These are phyloP conservation scores for Leishmania tropica DNA, from an alignment of 208 protist genomes.

Conservation along the genomic window DNA sequence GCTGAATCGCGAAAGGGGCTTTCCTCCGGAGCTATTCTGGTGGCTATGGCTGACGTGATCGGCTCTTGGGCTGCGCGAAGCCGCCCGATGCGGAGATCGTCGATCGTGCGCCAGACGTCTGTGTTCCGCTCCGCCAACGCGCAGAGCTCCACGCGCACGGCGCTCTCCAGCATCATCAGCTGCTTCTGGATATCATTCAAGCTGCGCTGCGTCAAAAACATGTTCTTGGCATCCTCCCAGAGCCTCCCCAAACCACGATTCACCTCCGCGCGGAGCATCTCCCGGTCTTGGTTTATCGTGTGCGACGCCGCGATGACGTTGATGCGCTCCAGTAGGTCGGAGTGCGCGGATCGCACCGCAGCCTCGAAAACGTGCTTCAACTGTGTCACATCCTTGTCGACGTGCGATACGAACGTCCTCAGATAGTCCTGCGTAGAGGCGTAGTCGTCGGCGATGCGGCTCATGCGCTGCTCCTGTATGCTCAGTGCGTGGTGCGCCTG, in stretches of 20 bases:
- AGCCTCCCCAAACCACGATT: slow-evolving; percentile 66
- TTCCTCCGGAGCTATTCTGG: background rate
- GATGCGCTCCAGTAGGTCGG: slow-evolving; percentile 82
- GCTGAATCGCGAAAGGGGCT: background rate
- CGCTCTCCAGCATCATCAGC: slow-evolving; percentile 62
- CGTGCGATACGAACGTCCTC: slow-evolving; percentile 40
- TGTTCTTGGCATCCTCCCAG: slow-evolving; percentile 59
- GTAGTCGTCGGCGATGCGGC: slow-evolving; percentile 38
- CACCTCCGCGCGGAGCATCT: slow-evolving; percentile 61
- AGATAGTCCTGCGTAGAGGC: slow-evolving; percentile 51
- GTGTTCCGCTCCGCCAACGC: slow-evolving; percentile 62
- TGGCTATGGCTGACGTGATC: background rate
- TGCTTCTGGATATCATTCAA: slow-evolving; percentile 56
- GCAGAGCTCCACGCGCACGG: slow-evolving; percentile 70
- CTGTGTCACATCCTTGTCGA: slow-evolving; percentile 61
- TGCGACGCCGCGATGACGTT: slow-evolving; percentile 46
- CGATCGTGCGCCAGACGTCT: slow-evolving; percentile 35
- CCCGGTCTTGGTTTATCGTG: slow-evolving; percentile 36
- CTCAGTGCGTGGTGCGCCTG: slow-evolving; percentile 33
- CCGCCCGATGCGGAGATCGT: slow-evolving; percentile 31
- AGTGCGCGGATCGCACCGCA: slow-evolving; percentile 64
- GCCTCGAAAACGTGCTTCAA: slow-evolving; percentile 64
- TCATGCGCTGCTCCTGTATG: slow-evolving; percentile 35
- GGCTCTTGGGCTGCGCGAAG: slow-evolving; percentile 9
- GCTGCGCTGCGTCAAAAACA: slow-evolving; percentile 64